phyloP scores from a whole-genome alignment of 345 rosid species.

The Ceriops tagal region DNA sequence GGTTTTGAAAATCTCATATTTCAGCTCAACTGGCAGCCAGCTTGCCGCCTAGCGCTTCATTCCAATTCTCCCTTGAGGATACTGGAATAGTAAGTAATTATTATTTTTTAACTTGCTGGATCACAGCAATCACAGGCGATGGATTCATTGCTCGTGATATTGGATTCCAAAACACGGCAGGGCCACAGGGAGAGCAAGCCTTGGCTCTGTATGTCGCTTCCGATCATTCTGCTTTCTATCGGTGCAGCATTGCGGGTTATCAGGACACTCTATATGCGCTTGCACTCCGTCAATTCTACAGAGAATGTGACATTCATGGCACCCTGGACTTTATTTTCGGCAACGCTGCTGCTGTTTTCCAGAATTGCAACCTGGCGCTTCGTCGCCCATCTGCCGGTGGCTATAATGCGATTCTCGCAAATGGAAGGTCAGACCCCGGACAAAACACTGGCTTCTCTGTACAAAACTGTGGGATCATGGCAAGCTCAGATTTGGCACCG shows the following conservation, averaged over 20 bases:
- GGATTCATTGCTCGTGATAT: slow-evolving; percentile 71
- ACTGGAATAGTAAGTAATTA: no score
- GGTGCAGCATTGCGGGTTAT: slow-evolving; percentile 73
- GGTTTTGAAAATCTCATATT: no score
- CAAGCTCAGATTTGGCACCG: slow-evolving; percentile 31
- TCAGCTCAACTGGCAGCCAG: no score
- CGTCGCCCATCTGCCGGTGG: slow-evolving; percentile 33
- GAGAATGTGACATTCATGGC: slow-evolving; percentile 74
- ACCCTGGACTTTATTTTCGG: slow-evolving; percentile 83
- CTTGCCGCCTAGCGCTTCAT: no score
- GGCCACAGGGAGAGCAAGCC: slow-evolving; percentile 63
- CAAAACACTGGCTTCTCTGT: slow-evolving; percentile 74
- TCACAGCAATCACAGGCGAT: slow-evolving; percentile 64
- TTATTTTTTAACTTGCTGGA: background rate
- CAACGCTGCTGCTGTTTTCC: slow-evolving; percentile 80
- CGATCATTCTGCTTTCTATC: slow-evolving; percentile 59
- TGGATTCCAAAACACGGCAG: slow-evolving; percentile 80
- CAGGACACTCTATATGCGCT: slow-evolving; percentile 78
- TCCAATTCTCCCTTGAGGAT: no score
- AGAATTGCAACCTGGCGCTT: slow-evolving; percentile 47
- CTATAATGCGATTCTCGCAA: slow-evolving; percentile 53
- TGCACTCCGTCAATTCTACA: slow-evolving; percentile 70
- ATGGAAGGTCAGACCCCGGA: slow-evolving; percentile 56
- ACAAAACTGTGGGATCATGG: slow-evolving; percentile 48
- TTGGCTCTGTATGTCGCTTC: slow-evolving; percentile 58